Base-by-base conservation (phyloP, 73 alveolate species). In the Paramecium octaurelia region DNA sequence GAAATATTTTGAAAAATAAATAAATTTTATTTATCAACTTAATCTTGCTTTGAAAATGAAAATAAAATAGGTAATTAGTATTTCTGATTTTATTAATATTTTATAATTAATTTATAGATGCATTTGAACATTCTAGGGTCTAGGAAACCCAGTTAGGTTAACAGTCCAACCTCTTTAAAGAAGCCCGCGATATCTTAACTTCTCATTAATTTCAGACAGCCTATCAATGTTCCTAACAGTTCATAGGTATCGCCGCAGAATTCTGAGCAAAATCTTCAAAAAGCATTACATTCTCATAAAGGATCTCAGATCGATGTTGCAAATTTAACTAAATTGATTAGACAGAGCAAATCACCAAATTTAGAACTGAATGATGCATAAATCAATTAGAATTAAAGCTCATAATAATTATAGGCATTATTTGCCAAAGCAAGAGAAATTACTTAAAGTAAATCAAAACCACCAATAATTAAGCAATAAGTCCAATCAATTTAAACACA, bases 211-310 rank as follows among this genome's bases (percentile, higher is more conserved):
- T 54, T 54, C 69, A 54, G 69, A 6, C 31, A 59, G n/a, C 88
- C 88, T 14, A 75, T 75, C 23, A 29, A 29, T 40, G 48, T 75
- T 34, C 88, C 88, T 36, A 40, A 40, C 38, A 75, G 88, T 40
- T 75, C 23, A 36, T 75, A 75, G 29, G 88, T 75, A 36, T 75
- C 88, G 11, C 88, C 88, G 18, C 35, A 31, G 31, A 44, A 44
- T 75, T 75, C 88, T 36, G 88, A 75, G 0, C 16, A 36, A 75
- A 75, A 34, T 75, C 84, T 68, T n/a, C 69, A 54, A 54, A 54
- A 54, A 75, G 88, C 88, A 34, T 16, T 75, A 36, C 88, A 75
- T 36, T 75, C 88, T 34, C 88, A 75, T 75, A 75, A 75, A 75
- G 88, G 88, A 40, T 75, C 88, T 14, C 6, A 75, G 18, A 40